Evolutionary conservation across 345 rosid species (phyloP), one percentile per base, ranked within the genome.

Genomic region (Luvunga scandens): DNA sequence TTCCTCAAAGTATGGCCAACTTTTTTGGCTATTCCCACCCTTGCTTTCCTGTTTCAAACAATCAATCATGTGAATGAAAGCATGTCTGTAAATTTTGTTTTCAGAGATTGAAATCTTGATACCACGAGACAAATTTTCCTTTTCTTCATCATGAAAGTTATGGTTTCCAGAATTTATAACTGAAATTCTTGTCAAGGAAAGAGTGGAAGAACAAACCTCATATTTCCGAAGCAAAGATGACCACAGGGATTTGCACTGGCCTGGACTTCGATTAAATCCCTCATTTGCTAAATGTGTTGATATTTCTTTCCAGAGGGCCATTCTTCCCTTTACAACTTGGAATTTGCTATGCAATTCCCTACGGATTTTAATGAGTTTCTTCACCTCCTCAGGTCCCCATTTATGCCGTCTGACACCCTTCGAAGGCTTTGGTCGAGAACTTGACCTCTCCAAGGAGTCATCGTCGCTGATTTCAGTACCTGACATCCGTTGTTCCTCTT

Each of bases 251-350:
- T 94, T 96, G 90, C 98, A 96, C 77, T 96, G 97, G 33, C 86
- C 93, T 1, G 99, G 90, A 83, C 91, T 92, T 72, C 95, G 84
- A 30, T 72, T 80, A 81, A 89, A 38, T 76, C 97, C 99, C 55
- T 94, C 91, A 71, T 81, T 79, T 48, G 83, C 76, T 78, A 96
- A 83, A 65, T 79, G 84, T 24, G 84, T 33, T 65, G 99, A 96
- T 80, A 96, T 86, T 85, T 92, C 97, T 86, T 90, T 90, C 99
- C 99, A 96, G 33, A 96, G 90, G 61, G 90, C 94, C 99, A 94
- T 96, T 83, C 97, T 89, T 48, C 98, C 94, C 84, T 89, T 94
- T 63, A 86, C 97, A 71, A 89, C 88, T 66, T 89, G 89, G 81
- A 96, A 96, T 86, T 87, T 90, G 60, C 83, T 75, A 79, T 90